Percentiles rank a stretch among this genome's conserved stretches.
phyloP scores from a whole-genome alignment of 257 asterid species.

The Plantago ovata region DNA sequence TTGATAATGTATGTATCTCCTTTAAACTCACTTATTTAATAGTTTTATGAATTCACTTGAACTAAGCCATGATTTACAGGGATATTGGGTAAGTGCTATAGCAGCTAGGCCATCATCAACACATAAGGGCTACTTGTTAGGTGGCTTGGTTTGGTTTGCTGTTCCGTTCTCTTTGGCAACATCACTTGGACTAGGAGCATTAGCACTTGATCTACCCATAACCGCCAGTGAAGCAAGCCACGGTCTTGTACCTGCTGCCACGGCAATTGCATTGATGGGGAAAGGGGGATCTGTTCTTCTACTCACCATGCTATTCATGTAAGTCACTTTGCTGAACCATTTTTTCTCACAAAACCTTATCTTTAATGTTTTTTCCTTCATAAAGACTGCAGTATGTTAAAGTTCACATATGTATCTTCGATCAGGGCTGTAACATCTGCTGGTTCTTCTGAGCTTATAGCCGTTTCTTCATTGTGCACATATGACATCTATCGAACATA shows the following conservation, averaged over 20 bases:
- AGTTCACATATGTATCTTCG: constrained; percentile 14
- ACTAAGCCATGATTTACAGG: constrained; percentile 32
- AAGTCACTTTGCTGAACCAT: constrained; percentile 21
- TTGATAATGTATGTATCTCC: constrained; percentile 65
- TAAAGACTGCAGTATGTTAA: neutral
- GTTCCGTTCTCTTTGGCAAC: constrained; percentile 95
- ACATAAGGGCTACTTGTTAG: constrained; percentile 83
- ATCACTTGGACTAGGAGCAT: constrained; percentile 86
- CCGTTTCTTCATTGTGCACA: constrained; percentile 85
- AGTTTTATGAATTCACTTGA: neutral
- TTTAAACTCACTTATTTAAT: neutral
- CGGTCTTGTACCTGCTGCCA: constrained; percentile 93
- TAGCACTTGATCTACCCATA: constrained; percentile 84
- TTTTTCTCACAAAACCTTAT: neutral
- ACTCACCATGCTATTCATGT: constrained; percentile 93
- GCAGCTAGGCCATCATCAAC: constrained; percentile 98
- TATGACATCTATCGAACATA: constrained; percentile 86
- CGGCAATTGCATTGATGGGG: constrained; percentile 93
- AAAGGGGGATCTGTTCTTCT: constrained; percentile 90
- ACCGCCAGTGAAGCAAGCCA: constrained; percentile 78
- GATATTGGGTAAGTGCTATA: constrained; percentile 93
- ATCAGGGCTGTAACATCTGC: constrained; percentile 98
- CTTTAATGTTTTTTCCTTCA: neutral
- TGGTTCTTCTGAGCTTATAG: constrained; percentile 87
- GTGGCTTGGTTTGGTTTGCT: constrained; percentile 94